Evolutionary conservation across 2,329 filamentous ascomycete genomes (phyloP), one percentile per base, ranked within the genome.

Genomic region (Anisogramma anomala): DNA sequence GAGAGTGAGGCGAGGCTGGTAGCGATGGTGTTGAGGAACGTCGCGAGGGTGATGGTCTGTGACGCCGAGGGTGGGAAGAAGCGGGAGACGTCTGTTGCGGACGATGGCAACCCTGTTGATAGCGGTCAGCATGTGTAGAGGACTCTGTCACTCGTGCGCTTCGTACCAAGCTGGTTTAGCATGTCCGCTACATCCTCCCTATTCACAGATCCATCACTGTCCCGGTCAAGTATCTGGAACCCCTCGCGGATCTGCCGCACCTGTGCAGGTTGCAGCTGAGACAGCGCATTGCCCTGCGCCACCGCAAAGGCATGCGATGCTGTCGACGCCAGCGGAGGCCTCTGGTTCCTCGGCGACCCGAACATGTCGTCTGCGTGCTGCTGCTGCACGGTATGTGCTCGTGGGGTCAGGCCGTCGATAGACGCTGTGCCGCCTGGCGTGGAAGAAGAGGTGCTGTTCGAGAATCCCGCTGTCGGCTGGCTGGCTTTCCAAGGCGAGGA

Each of bases 221-320:
- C 82, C 46, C 85, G 74, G 60, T 96, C 91, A 34, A 98, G 71
- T 45, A 95, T 87, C 60, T 93, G 85, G 60, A 96, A 98, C 0
- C 83, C 86, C 57, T 96, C 89, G 46, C 91, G 77, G 62, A 98
- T 74, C 52, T 85, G 84, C 54, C 88, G 78, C 26, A 95, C 77
- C 52, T 95, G 85, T 3, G 84, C 71, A 2, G 85, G 79, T 27
- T 89, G 83, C 31, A 96, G 64, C 54, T 84, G 81, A 3, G 80
- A 79, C 33, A 87, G 66, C 11, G 77, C 68, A 52, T 71, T 77
- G 25, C 68, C 66, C 40, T 65, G 60, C 3, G 58, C 59, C 30
- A 66, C 54, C 5, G 63, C 53, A 20, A 62, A 59, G 18, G 62
- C 49, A 17, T 56, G 53, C 28, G 62, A 60, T 19, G 61, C 48